phyloP scores from a whole-genome alignment of 1,284 basidiomycete genomes.

The Pseudozyma hubeiensis region DNA sequence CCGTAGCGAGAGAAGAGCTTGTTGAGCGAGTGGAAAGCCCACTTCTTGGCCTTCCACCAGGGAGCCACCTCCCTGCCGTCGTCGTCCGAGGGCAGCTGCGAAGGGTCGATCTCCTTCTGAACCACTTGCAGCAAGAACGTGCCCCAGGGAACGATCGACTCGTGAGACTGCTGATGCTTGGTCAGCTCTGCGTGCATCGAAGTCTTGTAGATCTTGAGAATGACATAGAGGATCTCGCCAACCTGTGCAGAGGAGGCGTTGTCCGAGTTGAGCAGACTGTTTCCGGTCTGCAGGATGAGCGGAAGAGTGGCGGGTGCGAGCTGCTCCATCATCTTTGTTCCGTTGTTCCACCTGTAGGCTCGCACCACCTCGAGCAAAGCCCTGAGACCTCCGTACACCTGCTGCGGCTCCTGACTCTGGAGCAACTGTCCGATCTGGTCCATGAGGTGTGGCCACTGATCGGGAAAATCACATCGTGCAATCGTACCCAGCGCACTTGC shows the following conservation, averaged over 20 bases:
- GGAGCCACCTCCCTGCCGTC: slow-evolving; percentile 44
- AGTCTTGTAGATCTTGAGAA: slow-evolving; percentile 67
- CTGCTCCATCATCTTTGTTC: slow-evolving; percentile 59
- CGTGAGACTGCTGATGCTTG: slow-evolving; percentile 62
- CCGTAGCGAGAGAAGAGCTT: slow-evolving; percentile 66
- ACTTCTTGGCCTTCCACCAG: slow-evolving; percentile 69
- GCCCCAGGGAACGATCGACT: slow-evolving; percentile 67
- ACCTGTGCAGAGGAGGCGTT: slow-evolving; percentile 53
- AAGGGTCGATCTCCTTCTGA: slow-evolving; percentile 54
- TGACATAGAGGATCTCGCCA: slow-evolving; percentile 64
- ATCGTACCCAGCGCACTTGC: slow-evolving; percentile 57
- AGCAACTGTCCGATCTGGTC: slow-evolving; percentile 59
- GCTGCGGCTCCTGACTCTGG: slow-evolving; percentile 45
- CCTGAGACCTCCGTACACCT: slow-evolving; percentile 60
- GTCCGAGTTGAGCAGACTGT: slow-evolving; percentile 54
- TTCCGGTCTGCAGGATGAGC: slow-evolving; percentile 54
- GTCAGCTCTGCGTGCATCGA: slow-evolving; percentile 61
- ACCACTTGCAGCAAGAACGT: slow-evolving; percentile 63
- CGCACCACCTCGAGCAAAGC: slow-evolving; percentile 65
- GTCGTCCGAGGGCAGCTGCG: slow-evolving; percentile 55
- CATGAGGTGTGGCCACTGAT: slow-evolving; percentile 62
- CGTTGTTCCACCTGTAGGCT: slow-evolving; percentile 61
- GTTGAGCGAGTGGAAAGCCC: slow-evolving; percentile 68
- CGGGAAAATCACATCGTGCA: slow-evolving; percentile 60
- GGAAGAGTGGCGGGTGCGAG: slow-evolving; percentile 61